phyloP scores from a whole-genome alignment of 495 filamentous ascomycete species.

The Parachaetomium inaequale region DNA sequence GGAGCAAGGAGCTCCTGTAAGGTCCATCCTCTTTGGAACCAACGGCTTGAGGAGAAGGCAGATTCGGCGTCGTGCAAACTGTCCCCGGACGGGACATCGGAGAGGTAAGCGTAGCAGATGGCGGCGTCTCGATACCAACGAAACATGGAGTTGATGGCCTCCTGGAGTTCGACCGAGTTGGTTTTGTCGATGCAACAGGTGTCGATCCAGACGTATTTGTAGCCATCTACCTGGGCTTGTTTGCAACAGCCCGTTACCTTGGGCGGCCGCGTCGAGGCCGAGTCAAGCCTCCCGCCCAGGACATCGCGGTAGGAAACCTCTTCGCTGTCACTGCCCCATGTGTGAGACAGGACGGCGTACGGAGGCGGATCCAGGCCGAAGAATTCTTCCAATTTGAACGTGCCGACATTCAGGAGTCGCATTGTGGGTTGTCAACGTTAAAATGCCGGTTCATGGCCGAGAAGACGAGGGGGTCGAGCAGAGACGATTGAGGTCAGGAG shows the following conservation, averaged over 20 bases:
- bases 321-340: conserved; percentile 23
- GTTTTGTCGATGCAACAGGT: conserved; percentile 36
- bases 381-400: conserved; percentile 13
- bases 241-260: conserved; percentile 3
- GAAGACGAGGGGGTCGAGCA: not conserved
- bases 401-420: conserved; percentile 13
- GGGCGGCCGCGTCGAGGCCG: not conserved
- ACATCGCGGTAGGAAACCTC: conserved; percentile 18
- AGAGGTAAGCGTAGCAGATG: conserved; percentile 36
- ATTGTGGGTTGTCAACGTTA: not conserved
- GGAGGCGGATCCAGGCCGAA: conserved; percentile 6
- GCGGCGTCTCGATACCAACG: conserved; percentile 33
- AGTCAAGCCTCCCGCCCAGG: conserved; percentile 1
- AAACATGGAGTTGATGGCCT: conserved; percentile 45
- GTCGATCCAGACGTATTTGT: conserved; percentile 33
- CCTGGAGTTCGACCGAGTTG: conserved; percentile 30
- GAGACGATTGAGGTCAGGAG: not conserved
- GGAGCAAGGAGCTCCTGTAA: conserved; percentile 43
- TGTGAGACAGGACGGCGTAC: conserved; percentile 23
- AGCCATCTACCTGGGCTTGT: conserved; percentile 9
- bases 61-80: fast-evolving
- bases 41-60: conserved; percentile 21
- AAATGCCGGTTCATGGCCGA: not conserved
- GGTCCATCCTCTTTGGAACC: conserved; percentile 46
- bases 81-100: conserved; percentile 6